Evolutionary conservation across 75 land plant genomes (phyloP), one percentile per base, ranked within the genome.

Genomic region (Larix kaempferi): DNA sequence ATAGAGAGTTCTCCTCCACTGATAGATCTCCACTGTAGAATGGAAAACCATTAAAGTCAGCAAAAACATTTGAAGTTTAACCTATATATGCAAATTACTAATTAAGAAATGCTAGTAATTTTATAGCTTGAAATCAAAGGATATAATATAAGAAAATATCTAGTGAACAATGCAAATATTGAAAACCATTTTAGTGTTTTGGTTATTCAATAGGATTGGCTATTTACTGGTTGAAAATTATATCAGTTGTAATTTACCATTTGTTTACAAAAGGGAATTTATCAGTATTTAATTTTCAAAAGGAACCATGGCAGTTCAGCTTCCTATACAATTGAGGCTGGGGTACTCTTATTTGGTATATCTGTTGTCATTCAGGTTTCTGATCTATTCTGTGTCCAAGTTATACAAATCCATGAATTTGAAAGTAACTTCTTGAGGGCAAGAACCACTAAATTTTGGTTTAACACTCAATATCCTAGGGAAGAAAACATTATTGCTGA

Each of bases 21-120:
- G 29, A 97, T 86, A 54, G 98, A 91, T 73, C 98, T 91, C 88
- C 95, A 90, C 99, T 91, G 92, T 71, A 56, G 13, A 69, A 81
- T 5, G 23, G 16, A 62, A 61, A 59, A 35, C 60, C 2, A 16
- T 27, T n/a, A 16, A 17, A 57, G 59, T 77, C 64, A 82, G 8
- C 62, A 19, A 52, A 23, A 5, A 29, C 54, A 77, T 56, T 56
- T 59, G 72, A 25, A 74, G 74, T 49, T 49, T 49, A 8, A 69
- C 41, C 37, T 7, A 25, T 69, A 13, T 23, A 69, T 12, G n/a
- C 25, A 19, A 77, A 29, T 64, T 15, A 4, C 25, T 19, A 74
- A 54, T 49, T 1, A 77, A 33, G 49, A 66, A 67, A 67, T 15
- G 14, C n/a, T 17, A 74, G 64, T 22, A 3, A 19, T 11, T 74